A percentile compares a stretch with the other conserved stretches of the same genome.
Conservation (phyloP, 176 grass and related monocot genomes). For the Aechmea fasciata region DNA sequence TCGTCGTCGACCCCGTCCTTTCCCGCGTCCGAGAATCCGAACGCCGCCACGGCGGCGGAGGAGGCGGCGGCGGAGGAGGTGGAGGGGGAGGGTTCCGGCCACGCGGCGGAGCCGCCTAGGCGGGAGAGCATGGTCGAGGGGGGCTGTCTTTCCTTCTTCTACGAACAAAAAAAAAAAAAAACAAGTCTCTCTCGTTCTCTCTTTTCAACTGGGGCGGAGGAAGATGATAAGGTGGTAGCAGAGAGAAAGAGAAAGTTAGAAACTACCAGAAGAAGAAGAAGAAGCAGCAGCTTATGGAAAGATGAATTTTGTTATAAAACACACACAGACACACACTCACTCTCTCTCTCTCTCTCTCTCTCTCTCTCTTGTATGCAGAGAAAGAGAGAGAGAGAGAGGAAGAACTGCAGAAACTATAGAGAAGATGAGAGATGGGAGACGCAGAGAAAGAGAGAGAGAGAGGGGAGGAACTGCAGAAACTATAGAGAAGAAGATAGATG, state of each 20-base stretch:
- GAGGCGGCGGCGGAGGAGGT: conserved; percentile 6
- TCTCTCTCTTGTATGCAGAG: no score
- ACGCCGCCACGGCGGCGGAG: conserved; percentile 5
- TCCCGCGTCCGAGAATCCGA: conserved; percentile 32
- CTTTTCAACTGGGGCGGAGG: neutral
- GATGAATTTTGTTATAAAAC: no score
- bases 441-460: neutral
- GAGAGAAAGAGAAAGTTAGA: neutral
- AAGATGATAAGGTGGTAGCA: no score
- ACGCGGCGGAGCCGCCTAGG: conserved; percentile 6
- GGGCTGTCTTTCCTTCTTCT: neutral
- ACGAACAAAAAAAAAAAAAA: neutral
- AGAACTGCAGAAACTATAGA: no score
- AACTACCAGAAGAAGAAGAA: no score
- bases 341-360: no score
- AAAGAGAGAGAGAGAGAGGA: neutral
- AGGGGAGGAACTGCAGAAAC: neutral
- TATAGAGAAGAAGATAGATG: no score
- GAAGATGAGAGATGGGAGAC: no score
- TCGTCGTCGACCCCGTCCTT: conserved; percentile 33
- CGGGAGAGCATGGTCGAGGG: conserved; percentile 13
- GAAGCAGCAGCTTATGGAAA: no score
- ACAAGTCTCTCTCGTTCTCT: neutral
- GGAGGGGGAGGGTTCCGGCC: neutral
- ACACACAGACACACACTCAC: no score